phyloP scores from a whole-genome alignment of 352 stramenopile species.

The Phytopythium montanum region DNA sequence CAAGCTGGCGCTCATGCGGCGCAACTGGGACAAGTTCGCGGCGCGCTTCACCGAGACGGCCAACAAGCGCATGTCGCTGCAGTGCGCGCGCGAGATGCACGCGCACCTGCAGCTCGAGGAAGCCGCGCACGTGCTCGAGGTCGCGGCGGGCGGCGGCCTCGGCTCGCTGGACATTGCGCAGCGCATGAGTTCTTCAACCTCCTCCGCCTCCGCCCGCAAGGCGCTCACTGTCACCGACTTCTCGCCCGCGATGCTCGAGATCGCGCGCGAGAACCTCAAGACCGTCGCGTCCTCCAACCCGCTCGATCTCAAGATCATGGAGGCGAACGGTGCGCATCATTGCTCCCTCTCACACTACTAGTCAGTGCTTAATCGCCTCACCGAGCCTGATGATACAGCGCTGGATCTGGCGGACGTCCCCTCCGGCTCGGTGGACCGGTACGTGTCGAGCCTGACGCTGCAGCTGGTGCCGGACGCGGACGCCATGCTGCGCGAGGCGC shows the following conservation, averaged over 20 bases:
- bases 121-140: slow-evolving; percentile 38
- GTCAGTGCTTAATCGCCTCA: too few relatives aligned
- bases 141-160: slow-evolving; percentile 41
- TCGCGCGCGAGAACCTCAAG: slow-evolving; percentile 29
- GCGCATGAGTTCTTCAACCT: background rate
- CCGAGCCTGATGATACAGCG: slow-evolving; percentile 8
- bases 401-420: slow-evolving; percentile 34
- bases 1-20: slow-evolving; percentile 2
- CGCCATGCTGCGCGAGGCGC: slow-evolving; percentile 39
- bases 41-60: slow-evolving; percentile 37
- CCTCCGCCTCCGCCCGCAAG: slow-evolving; percentile 6
- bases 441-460: slow-evolving; percentile 46
- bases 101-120: slow-evolving; percentile 42
- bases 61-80: slow-evolving; percentile 48
- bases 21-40: slow-evolving; percentile 33
- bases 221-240: slow-evolving; percentile 38
- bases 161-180: slow-evolving; percentile 34
- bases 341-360: background rate
- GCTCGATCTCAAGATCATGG: slow-evolving; percentile 23
- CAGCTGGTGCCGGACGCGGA: slow-evolving; percentile 45
- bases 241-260: slow-evolving; percentile 34
- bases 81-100: slow-evolving; percentile 42
- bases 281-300: slow-evolving; percentile 3
- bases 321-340: slow-evolving; percentile 29
- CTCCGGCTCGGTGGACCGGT: slow-evolving; percentile 36